phyloP scores from a whole-genome alignment of 106 monocot genomes.

The Hemerocallis citrina region DNA sequence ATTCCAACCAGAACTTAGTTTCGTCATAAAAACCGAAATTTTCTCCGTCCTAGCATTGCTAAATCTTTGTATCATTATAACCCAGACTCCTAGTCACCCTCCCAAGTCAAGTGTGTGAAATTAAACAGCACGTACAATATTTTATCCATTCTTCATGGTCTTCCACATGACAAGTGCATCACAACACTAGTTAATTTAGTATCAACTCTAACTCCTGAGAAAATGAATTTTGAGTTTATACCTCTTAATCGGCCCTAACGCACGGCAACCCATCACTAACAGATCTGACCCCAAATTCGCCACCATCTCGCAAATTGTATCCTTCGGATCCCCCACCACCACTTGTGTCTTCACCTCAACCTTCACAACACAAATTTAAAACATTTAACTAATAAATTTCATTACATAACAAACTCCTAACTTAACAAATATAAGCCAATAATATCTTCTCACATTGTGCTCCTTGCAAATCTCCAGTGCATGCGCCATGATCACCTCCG shows the following conservation, averaged over 20 bases:
- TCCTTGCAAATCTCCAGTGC: conserved; percentile 75
- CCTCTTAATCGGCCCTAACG: conserved; percentile 78
- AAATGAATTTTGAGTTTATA: too few relatives aligned
- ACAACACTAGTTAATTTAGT: too few relatives aligned
- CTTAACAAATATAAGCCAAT: neutral
- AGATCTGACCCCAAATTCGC: conserved; percentile 37
- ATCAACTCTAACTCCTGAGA: too few relatives aligned
- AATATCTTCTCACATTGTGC: conserved; percentile 42
- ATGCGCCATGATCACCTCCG: conserved; percentile 64
- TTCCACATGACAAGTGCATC: too few relatives aligned
- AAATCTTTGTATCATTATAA: too few relatives aligned
- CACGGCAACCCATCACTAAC: conserved; percentile 88
- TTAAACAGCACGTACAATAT: too few relatives aligned
- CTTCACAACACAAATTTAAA: conserved; percentile 15
- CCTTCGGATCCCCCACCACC: conserved; percentile 86
- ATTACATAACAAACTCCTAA: neutral
- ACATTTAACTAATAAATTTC: neutral
- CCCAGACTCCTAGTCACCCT: too few relatives aligned
- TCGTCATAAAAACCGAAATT: too few relatives aligned
- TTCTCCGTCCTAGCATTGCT: too few relatives aligned
- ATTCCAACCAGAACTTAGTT: too few relatives aligned
- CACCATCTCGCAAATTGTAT: conserved; percentile 51
- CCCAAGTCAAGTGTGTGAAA: too few relatives aligned
- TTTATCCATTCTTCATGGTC: too few relatives aligned
- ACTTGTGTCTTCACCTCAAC: conserved; percentile 52